phyloP scores from a whole-genome alignment of 345 rosid species.

The Microthlaspi erraticum region DNA sequence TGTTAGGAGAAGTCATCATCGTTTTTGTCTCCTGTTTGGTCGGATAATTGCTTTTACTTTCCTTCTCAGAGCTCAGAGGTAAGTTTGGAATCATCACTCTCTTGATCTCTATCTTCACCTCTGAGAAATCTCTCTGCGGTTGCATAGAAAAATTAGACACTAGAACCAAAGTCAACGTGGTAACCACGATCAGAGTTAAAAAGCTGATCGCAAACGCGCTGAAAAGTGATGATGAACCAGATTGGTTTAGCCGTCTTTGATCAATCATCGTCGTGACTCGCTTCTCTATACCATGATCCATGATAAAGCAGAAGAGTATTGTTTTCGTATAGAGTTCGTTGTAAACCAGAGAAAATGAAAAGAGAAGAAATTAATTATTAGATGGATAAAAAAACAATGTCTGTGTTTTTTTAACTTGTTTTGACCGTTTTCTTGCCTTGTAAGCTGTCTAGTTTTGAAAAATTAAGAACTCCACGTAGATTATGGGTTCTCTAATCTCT shows the following conservation, averaged over 20 bases:
- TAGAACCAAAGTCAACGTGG: conserved; percentile 32
- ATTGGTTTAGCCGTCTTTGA: conserved; percentile 36
- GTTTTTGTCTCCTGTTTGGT: conserved; percentile 18
- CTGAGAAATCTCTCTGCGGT: conserved; percentile 30
- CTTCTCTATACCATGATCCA: conserved; percentile 33
- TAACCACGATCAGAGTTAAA: conserved; percentile 24
- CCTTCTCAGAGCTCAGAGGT: conserved; percentile 37
- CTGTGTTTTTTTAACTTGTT: conserved; percentile 21
- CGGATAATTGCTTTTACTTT: conserved; percentile 22
- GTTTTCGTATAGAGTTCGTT: background rate
- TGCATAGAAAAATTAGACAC: conserved; percentile 38
- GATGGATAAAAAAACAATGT: conserved; percentile 19
- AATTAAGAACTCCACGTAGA: conserved; percentile 13
- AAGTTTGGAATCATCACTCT: conserved; percentile 34
- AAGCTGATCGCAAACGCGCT: conserved; percentile 24
- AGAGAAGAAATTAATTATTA: background rate
- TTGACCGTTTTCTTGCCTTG: conserved; percentile 24
- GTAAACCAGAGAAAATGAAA: background rate
- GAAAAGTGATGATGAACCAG: conserved; percentile 35
- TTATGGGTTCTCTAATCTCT: background rate
- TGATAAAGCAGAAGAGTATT: background rate
- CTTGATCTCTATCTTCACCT: conserved; percentile 37
- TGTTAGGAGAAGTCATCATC: conserved; percentile 42
- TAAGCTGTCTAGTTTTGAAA: conserved; percentile 29
- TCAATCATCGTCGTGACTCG: conserved; percentile 8